These are phyloP conservation scores for Puccinia sorghi DNA, from an alignment of 1,284 basidiomycete species.

Conservation along the genomic window DNA sequence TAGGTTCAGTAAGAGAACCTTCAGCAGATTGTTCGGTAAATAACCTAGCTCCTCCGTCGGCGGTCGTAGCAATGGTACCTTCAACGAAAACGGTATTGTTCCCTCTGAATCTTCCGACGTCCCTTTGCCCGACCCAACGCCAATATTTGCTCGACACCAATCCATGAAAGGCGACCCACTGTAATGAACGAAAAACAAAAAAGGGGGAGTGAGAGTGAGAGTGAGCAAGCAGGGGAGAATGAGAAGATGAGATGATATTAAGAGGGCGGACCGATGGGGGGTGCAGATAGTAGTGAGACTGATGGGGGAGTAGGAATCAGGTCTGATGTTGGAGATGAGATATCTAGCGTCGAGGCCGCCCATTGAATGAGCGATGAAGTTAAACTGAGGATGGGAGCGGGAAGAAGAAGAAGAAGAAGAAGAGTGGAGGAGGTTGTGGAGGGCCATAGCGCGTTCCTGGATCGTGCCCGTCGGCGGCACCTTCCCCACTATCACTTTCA, in stretches of 20 bases:
- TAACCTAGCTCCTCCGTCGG: not conserved
- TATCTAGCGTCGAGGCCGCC: conserved; percentile 91
- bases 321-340: conserved; percentile 80
- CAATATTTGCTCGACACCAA: conserved; percentile 49
- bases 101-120: too few species aligned
- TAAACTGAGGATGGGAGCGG: conserved; percentile 64
- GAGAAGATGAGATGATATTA: not conserved
- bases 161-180: conserved; percentile 49
- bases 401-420: conserved; percentile 61
- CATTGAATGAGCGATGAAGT: conserved; percentile 97
- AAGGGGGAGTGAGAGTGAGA: not conserved
- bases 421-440: conserved; percentile 73
- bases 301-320: conserved; percentile 78
- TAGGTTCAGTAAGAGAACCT: conserved; percentile 81
- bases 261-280: conserved; percentile 74
- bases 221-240: not conserved
- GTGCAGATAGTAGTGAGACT: conserved; percentile 89
- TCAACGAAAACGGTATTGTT: conserved; percentile 48
- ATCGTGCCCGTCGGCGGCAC: conserved; percentile 95
- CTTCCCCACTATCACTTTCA: conserved; percentile 89
- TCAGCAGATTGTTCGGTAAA: conserved; percentile 71
- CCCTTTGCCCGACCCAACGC: conserved; percentile 15
- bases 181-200: not conserved
- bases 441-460: conserved; percentile 72
- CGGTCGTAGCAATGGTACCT: conserved; percentile 31